Percentiles rank a stretch among this genome's conserved stretches.
phyloP scores from a whole-genome alignment of 441 rosid genomes.

The Arabidopsis lyrata region DNA sequence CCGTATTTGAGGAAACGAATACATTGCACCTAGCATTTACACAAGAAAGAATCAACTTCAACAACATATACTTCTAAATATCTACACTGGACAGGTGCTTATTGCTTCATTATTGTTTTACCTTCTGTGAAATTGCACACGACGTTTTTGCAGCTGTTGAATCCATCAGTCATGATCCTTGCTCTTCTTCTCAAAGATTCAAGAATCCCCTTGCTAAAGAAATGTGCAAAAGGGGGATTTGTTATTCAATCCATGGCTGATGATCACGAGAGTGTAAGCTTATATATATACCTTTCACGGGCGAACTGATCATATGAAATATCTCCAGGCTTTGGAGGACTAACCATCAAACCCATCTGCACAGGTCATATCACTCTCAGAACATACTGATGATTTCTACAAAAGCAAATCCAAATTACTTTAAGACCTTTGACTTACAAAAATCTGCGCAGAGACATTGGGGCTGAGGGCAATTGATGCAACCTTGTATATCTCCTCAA shows the following conservation, averaged over 20 bases:
- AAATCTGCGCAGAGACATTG: slow-evolving; percentile 96
- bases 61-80: not conserved
- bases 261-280: not conserved
- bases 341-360: slow-evolving; percentile 98
- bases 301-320: slow-evolving; percentile 79
- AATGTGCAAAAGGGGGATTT: not conserved
- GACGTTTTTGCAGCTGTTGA: slow-evolving; percentile 96
- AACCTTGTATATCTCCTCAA: slow-evolving; percentile 94
- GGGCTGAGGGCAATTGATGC: slow-evolving; percentile 91
- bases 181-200: slow-evolving; percentile 96
- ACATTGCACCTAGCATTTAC: slow-evolving; percentile 84
- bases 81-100: not conserved
- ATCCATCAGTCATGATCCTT: slow-evolving; percentile 93
- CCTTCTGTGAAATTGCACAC: slow-evolving; percentile 99
- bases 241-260: not conserved
- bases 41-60: slow-evolving; percentile 15
- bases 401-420: slow-evolving; percentile 15
- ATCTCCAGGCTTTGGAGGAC: slow-evolving; percentile 93
- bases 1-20: slow-evolving; percentile 94
- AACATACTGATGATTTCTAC: slow-evolving; percentile 20
- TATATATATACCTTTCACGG: slow-evolving; percentile 75
- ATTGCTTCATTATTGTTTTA: slow-evolving; percentile 18
- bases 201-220: slow-evolving; percentile 81
- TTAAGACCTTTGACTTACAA: slow-evolving; percentile 60
- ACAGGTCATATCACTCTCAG: slow-evolving; percentile 33